A percentile compares a stretch with the other conserved stretches of the same genome.
These are phyloP conservation scores for Pythium dissimile DNA, from an alignment of 352 stramenopile species.

Conservation along the genomic window DNA sequence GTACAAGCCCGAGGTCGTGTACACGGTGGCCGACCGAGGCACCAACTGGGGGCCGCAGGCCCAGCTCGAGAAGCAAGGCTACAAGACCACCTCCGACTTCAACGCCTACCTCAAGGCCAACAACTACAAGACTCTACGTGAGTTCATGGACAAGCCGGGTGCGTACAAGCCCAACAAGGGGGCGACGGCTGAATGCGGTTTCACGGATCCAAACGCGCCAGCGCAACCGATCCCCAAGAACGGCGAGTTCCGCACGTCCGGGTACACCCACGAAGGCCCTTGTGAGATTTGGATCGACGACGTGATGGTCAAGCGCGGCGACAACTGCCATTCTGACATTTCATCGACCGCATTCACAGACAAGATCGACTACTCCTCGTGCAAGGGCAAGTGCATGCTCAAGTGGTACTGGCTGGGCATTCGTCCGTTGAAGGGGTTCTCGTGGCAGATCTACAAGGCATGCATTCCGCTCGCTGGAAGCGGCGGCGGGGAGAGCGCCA, in stretches of 20 bases:
- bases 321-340: conserved; percentile 26
- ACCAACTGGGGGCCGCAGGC: conserved; percentile 28
- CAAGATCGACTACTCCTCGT: conserved; percentile 21
- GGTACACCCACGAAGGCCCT: conserved; percentile 31
- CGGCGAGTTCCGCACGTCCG: conserved; percentile 17
- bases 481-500: neutral
- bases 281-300: conserved; percentile 25
- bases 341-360: conserved; percentile 25
- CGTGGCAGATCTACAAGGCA: conserved; percentile 61
- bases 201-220: conserved; percentile 20
- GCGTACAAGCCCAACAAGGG: conserved; percentile 38
- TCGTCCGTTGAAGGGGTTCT: conserved; percentile 34
- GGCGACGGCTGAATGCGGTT: conserved; percentile 18
- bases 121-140: conserved; percentile 36
- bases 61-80: conserved; percentile 47
- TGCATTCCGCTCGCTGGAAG: conserved; percentile 25
- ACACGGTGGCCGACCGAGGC: conserved; percentile 9
- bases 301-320: conserved; percentile 14
- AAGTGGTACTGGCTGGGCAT: conserved; percentile 27
- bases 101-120: conserved; percentile 33
- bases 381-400: conserved; percentile 24
- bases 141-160: conserved; percentile 35
- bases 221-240: conserved; percentile 18
- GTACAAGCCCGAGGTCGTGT: conserved; percentile 1
- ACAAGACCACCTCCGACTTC: conserved; percentile 38